phyloP scores from a whole-genome alignment of 176 grass and related monocot genomes.

The Phyllostachys edulis region DNA sequence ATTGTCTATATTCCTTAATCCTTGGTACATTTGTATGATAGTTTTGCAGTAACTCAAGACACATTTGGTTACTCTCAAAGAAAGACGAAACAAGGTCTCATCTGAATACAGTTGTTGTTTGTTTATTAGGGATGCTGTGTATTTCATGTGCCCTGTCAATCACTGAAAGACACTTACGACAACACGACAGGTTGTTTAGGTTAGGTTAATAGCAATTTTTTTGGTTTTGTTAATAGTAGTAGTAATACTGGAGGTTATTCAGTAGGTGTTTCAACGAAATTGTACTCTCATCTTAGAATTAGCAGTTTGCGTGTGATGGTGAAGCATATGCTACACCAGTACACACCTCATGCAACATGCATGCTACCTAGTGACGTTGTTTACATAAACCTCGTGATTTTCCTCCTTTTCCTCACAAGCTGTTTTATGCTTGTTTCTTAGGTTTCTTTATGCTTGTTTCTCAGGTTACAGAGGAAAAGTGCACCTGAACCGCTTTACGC shows the following conservation, averaged over 20 bases:
- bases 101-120: background rate
- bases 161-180: background rate
- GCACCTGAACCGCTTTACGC: slow-evolving; percentile 61
- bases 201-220: background rate
- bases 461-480: slow-evolving; percentile 74
- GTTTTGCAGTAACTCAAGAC: background rate
- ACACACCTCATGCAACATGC: background rate
- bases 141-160: background rate
- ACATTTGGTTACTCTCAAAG: background rate
- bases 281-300: background rate
- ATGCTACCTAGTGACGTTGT: background rate
- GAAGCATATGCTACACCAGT: background rate
- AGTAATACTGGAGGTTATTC: background rate
- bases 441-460: slow-evolving; percentile 37
- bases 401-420: background rate
- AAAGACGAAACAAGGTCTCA: background rate
- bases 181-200: background rate
- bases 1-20: background rate
- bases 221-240: background rate
- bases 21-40: background rate
- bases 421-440: slow-evolving; percentile 35
- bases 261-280: background rate
- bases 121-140: background rate
- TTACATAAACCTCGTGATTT: background rate
- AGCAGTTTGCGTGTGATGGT: background rate